Evolutionary conservation across 1,284 basidiomycete genomes (phyloP).

Genomic region (Rhodotorula sp.): DNA sequence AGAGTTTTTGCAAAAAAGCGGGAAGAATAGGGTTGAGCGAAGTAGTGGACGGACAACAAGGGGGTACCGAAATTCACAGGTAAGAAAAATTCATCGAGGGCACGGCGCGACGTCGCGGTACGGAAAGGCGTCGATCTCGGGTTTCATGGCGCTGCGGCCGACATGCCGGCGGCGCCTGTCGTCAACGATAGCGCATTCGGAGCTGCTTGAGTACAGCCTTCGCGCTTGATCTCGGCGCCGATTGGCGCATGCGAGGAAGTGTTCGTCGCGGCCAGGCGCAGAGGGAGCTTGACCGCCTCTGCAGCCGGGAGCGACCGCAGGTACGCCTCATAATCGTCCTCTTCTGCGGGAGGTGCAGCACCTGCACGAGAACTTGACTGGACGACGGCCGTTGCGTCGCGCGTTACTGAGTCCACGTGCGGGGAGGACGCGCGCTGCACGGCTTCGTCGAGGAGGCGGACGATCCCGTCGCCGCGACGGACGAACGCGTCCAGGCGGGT

Average conservation of each 20-base stretch:
- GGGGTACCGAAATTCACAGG: too few species aligned
- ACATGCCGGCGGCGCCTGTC: too few species aligned
- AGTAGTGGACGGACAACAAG: too few species aligned
- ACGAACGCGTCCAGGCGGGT: slow-evolving; percentile 25
- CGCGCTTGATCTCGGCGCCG: neutral
- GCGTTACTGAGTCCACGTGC: neutral
- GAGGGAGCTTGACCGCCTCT: slow-evolving; percentile 10
- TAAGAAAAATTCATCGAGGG: too few species aligned
- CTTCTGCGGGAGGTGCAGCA: neutral
- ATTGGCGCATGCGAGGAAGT: too few species aligned
- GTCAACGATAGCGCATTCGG: too few species aligned
- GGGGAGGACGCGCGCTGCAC: neutral
- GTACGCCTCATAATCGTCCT: slow-evolving; percentile 10
- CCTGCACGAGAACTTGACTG: neutral
- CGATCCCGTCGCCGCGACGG: slow-evolving; percentile 23
- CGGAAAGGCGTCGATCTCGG: too few species aligned
- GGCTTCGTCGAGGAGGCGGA: slow-evolving; percentile 17
- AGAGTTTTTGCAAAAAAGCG: too few species aligned
- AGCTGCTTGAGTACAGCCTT: neutral
- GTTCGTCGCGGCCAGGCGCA: neutral
- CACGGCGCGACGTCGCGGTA: too few species aligned
- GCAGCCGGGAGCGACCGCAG: slow-evolving; percentile 1
- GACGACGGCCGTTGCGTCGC: too few species aligned
- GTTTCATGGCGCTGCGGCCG: too few species aligned
- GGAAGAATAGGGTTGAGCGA: too few species aligned